Base-by-base conservation (phyloP, 2,329 filamentous ascomycete species). In the Ilyonectria sp. region DNA sequence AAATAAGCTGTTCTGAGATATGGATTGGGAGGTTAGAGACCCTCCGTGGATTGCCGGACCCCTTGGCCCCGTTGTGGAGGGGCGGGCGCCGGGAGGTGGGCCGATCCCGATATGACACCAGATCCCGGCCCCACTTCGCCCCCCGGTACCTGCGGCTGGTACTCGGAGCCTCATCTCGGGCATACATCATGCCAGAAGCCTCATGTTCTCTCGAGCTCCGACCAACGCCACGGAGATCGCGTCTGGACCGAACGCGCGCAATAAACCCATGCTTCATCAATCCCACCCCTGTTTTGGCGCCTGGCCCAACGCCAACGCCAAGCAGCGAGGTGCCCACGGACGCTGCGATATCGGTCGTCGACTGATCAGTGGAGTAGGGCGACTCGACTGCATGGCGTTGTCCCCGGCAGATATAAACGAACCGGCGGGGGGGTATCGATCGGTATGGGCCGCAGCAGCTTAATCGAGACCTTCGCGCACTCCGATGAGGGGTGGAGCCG, bases 391-490 rank as follows among this genome's bases (percentile, higher is more conserved):
- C 63, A 61, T 66, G 58, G 63, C 63, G 46, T 61, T 60, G 40
- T 65, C n/a, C 43, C 58, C 58, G 58, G 52, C 63, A 66, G 52
- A 66, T 40, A 44, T 33, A 46, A 19, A 61, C 63, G 63, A 66
- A 66, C 63, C 46, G 58, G 63, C 58, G 58, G 63, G 63, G 63
- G 40, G 55, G 55, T 54, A 44, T 57, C 37, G 47, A 62, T 60
- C 58, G 37, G 63, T 37, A 52, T 44, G 59, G 49, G 59, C 37
- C 46, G 63, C 19, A 47, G 37, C 37, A 66, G 63, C 56, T 49
- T 66, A 61, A 66, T 58, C 52, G 49, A 58, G 46, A 60, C 47
- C 57, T 43, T 55, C 37, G 49, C 44, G 57, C 56, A 23, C 37
- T 21, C 31, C 21, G 19, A 55, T 46, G 63, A 29, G 26, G 63